Base-by-base conservation (phyloP, 768 basidiomycete genomes). In the Floccularia luteovirens region DNA sequence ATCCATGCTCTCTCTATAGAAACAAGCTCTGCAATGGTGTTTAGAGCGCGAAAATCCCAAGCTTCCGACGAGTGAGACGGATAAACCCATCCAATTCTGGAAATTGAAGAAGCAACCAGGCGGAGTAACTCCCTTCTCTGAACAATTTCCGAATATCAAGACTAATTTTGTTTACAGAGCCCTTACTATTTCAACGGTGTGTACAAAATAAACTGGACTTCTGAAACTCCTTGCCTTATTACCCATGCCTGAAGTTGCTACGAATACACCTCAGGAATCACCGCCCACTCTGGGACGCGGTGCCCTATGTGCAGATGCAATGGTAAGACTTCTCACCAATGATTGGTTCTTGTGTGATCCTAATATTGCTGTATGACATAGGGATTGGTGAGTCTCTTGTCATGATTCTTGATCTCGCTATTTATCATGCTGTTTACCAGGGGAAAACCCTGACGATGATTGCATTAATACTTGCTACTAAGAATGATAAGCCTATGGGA, bases 401-500 rank as follows among this genome's bases (percentile, higher is more conserved):
- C n/a, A n/a, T n/a, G n/a, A n/a, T n/a, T n/a, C n/a, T n/a, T n/a
- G n/a, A n/a, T n/a, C n/a, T n/a, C n/a, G n/a, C n/a, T n/a, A n/a
- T n/a, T n/a, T n/a, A n/a, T n/a, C n/a, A n/a, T n/a, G n/a, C 25
- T 23, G 24, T 17, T 3, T 33, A 30, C 5, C 44, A 83, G 82
- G 92, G 92, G 0, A 96, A 94, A 69, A 96, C 93, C 0, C 64
- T 96, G 30, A 90, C 88, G 0, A 90, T 91, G 75, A 63, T 96
- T 28, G 70, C 90, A 4, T 67, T 96, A 12, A 72, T 91, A 28
- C 58, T 92, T 20, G 79, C 86, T 1, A 92, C 91, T 2, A 83
- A 80, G 54, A 52, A 67, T 7, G 84, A 92, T 31, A 47, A 72
- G 10, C 68, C 77, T 1, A 43, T 54, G 1, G 72, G 69, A 3